Evolutionary conservation across 345 rosid genomes (phyloP).

Genomic region (Dipteronia sinensis): DNA sequence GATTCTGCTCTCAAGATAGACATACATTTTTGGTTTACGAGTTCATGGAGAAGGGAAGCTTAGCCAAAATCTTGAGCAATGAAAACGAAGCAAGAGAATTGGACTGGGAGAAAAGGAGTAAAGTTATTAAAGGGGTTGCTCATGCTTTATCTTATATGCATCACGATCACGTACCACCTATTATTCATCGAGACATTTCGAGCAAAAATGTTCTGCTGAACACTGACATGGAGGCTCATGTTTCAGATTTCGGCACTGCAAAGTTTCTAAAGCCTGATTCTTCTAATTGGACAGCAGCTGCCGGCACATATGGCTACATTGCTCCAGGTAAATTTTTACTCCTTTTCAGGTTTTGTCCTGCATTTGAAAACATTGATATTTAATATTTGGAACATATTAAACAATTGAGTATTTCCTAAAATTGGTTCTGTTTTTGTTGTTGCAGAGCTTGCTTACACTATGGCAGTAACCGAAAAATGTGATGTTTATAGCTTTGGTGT

Average conservation of each 20-base stretch:
- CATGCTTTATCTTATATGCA: conserved; percentile 21
- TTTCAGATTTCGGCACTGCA: conserved; percentile 21
- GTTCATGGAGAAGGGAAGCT: conserved; percentile 37
- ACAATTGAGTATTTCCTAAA: too few relatives aligned
- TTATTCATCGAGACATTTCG: conserved; percentile 29
- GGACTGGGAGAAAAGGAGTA: conserved; percentile 36
- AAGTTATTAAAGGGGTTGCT: conserved; percentile 18
- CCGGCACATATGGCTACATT: conserved; percentile 15
- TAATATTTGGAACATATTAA: too few relatives aligned
- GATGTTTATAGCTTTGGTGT: conserved; percentile 18
- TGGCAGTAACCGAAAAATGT: conserved; percentile 10
- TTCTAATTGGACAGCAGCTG: conserved; percentile 12
- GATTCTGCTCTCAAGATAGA: conserved; percentile 17
- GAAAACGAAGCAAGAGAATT: conserved; percentile 18
- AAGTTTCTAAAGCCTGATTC: conserved; percentile 14
- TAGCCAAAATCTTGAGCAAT: conserved; percentile 20
- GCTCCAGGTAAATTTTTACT: conserved; percentile 3
- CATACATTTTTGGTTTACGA: conserved; percentile 29
- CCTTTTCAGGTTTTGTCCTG: too few relatives aligned
- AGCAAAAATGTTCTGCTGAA: conserved; percentile 22
- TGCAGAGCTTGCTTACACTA: conserved; percentile 17
- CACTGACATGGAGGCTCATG: conserved; percentile 24
- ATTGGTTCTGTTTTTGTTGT: background rate
- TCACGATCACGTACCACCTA: conserved; percentile 20
- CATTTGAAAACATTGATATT: too few relatives aligned